Evolutionary conservation across 768 basidiomycete genomes (phyloP).

Genomic region (Lyophyllum atratum): DNA sequence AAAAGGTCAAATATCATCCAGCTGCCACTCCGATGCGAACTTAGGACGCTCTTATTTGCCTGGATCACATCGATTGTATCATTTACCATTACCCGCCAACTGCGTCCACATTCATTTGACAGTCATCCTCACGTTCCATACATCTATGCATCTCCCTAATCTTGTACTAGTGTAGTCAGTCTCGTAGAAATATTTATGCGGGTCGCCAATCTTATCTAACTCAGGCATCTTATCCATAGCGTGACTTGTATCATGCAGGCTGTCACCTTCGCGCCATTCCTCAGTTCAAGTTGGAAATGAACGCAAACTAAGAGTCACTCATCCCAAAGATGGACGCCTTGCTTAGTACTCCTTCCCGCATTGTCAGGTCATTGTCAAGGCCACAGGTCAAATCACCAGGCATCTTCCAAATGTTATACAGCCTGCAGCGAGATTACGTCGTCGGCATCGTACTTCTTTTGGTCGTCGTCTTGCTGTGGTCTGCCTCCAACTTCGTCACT

Average conservation of each 20-base stretch:
- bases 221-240: too few relatives aligned
- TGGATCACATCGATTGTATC: not conserved
- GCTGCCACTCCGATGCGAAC: slow-evolving; percentile 25
- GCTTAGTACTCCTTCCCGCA: not conserved
- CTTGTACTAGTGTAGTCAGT: not conserved
- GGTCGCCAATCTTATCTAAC: too few relatives aligned
- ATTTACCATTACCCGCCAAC: not conserved
- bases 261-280: not conserved
- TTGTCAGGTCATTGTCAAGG: slow-evolving; percentile 1
- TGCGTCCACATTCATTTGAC: not conserved
- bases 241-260: not conserved
- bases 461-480: slow-evolving; percentile 86
- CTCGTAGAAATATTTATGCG: not conserved
- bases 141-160: not conserved
- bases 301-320: not conserved
- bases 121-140: not conserved
- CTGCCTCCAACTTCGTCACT: slow-evolving; percentile 83
- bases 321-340: slow-evolving; percentile 6
- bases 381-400: not conserved
- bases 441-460: slow-evolving; percentile 72
- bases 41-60: not conserved
- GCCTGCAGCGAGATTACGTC: slow-evolving; percentile 36
- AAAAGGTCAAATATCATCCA: slow-evolving; percentile 81
- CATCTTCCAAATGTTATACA: slow-evolving; percentile 11
- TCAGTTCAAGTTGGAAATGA: not conserved